Evolutionary conservation across 768 basidiomycete genomes (phyloP), one percentile per base, ranked within the genome.

Genomic region (Lactifluus pinguis): DNA sequence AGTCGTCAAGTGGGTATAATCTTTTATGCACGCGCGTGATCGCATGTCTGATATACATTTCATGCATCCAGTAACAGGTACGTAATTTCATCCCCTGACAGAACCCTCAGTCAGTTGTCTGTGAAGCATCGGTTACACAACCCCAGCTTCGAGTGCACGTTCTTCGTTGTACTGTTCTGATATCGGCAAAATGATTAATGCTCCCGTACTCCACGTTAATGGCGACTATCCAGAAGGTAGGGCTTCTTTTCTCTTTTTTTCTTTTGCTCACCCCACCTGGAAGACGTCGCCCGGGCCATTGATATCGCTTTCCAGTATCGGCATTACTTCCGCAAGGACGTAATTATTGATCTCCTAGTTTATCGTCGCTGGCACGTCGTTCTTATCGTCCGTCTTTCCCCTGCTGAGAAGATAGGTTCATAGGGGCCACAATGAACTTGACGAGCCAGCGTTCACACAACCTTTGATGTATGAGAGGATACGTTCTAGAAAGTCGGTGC

Each of bases 401-500:
- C 36, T 29, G 14, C 47, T 57, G 7, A 61, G n/a, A 30, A 11
- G 9, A 45, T 41, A 17, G 9, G 15, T 15, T 41, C 32, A 10
- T 51, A 84, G 90, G 83, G 83, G 92, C 2, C 92, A 94, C 70
- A 95, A 95, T 67, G 92, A 94, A 71, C 79, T 93, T 34, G 90
- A 94, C 68, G 80, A 93, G 54, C 91, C 91, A 0, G 83, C 83
- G 15, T 89, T 92, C 70, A 95, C 94, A 0, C 87, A 87, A 60
- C 93, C 94, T 0, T 74, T 86, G 10, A 97, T 95, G 93, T 97
- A 97, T 72, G 80, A 89, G 71, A 83, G 88, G 73, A 95, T 95
- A 67, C 80, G 84, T 6, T 79, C 84, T 0, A 77, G 92, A 51
- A 81, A 78, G 49, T 88, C 87, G 13, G 90, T 93, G 5, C 91